Conservation (phyloP, 164 flowering plant species). For the Tetrastigma voinierianum region DNA sequence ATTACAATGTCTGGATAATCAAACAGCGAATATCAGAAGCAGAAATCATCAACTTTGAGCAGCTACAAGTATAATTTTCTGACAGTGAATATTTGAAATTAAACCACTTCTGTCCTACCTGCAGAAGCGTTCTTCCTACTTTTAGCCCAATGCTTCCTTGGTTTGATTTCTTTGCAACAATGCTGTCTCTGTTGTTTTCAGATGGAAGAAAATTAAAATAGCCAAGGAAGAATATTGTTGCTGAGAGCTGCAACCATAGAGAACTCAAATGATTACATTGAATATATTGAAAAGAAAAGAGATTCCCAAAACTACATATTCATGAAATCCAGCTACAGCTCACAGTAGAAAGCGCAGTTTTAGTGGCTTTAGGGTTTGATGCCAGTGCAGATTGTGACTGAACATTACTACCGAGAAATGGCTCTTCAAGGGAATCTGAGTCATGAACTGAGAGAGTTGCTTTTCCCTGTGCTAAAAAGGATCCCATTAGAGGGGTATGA, state of each 20-base stretch:
- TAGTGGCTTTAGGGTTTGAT: constrained; percentile 39
- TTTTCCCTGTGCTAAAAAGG: constrained; percentile 32
- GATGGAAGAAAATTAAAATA: constrained; percentile 19
- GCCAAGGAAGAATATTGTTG: constrained; percentile 30
- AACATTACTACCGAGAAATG: constrained; percentile 39
- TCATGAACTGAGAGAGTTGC: constrained; percentile 7
- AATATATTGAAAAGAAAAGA: too few species aligned
- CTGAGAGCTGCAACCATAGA: constrained; percentile 38
- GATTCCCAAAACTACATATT: too few species aligned
- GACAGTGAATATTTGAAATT: not conserved
- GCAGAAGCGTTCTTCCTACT: constrained; percentile 55
- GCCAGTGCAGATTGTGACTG: constrained; percentile 36
- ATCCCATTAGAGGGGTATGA: constrained; percentile 49
- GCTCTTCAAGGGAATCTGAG: constrained; percentile 37
- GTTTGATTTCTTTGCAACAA: constrained; percentile 10
- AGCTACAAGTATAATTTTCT: not conserved
- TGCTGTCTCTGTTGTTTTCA: constrained; percentile 4
- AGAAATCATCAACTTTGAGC: too few species aligned
- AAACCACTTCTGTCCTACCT: constrained; percentile 28
- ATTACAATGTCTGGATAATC: too few species aligned
- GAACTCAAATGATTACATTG: not conserved
- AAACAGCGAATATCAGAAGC: too few species aligned
- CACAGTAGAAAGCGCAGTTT: constrained; percentile 53
- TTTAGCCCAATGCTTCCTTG: constrained; percentile 32
- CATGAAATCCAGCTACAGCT: constrained; percentile 10